A percentile compares a stretch with the other conserved stretches of the same genome.
Conservation (phyloP, 352 stramenopile genomes). For the Pseudoperonospora humuli region DNA sequence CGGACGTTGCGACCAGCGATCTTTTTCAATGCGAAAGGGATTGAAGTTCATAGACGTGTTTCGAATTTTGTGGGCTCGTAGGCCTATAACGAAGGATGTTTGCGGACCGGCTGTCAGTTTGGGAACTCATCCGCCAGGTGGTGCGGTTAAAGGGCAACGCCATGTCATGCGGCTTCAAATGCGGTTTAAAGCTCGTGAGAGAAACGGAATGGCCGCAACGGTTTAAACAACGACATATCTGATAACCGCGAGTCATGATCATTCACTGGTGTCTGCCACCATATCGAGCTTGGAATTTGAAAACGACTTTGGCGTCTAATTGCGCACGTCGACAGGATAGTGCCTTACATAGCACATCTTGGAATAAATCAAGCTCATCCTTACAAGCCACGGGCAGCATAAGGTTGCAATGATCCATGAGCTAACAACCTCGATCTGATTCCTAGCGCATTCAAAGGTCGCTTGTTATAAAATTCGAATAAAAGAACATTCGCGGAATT, state of each 20-base stretch:
- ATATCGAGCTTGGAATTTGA: background rate
- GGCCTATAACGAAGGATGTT: background rate
- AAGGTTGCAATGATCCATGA: background rate
- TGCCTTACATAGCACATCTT: no score
- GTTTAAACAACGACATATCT: background rate
- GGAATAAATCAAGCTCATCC: no score
- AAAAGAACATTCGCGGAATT: conserved; percentile 13
- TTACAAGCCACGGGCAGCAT: background rate
- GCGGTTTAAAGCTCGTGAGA: background rate
- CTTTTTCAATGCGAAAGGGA: background rate
- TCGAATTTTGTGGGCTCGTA: conserved; percentile 7
- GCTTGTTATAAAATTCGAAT: conserved; percentile 15
- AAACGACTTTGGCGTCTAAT: background rate
- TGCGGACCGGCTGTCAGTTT: background rate
- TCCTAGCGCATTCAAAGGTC: conserved; percentile 12
- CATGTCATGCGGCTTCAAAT: background rate
- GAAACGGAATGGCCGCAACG: background rate
- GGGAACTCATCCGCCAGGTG: background rate
- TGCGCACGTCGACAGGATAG: background rate
- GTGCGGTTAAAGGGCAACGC: no score
- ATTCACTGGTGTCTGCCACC: background rate
- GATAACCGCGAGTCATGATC: background rate
- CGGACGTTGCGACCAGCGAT: background rate
- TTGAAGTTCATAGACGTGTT: conserved; percentile 11
- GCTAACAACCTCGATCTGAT: background rate